These are phyloP conservation scores for Gnomoniopsis sp. DNA, from an alignment of 2,329 filamentous ascomycete species.

Conservation along the genomic window DNA sequence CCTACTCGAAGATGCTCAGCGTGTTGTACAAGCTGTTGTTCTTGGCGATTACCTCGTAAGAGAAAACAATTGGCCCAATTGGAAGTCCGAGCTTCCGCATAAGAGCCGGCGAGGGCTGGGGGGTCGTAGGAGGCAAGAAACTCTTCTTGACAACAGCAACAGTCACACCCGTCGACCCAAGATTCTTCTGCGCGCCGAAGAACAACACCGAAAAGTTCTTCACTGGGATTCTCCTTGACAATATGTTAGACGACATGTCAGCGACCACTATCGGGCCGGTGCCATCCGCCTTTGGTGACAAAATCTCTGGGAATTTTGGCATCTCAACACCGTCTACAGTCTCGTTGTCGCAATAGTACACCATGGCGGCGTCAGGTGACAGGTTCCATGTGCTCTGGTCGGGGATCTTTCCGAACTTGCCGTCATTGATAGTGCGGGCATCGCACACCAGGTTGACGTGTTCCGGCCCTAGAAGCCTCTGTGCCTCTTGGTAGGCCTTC, in stretches of 20 bases:
- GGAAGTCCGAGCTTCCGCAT: slow-evolving; percentile 73
- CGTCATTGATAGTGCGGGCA: slow-evolving; percentile 60
- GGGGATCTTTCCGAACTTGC: slow-evolving; percentile 85
- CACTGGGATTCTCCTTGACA: slow-evolving; percentile 74
- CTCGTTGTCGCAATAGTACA: slow-evolving; percentile 93
- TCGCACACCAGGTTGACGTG: slow-evolving; percentile 79
- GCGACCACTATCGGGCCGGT: slow-evolving; percentile 76
- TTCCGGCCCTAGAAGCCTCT: slow-evolving; percentile 71
- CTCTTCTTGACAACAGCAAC: slow-evolving; percentile 81
- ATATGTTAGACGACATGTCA: slow-evolving; percentile 94
- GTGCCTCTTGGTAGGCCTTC: slow-evolving; percentile 83
- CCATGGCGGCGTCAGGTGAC: slow-evolving; percentile 64
- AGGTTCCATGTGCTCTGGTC: slow-evolving; percentile 74
- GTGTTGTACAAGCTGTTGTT: slow-evolving; percentile 97
- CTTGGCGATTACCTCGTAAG: slow-evolving; percentile 82
- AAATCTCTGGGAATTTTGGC: slow-evolving; percentile 62
- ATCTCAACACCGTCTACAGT: slow-evolving; percentile 94
- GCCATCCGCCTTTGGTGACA: slow-evolving; percentile 56
- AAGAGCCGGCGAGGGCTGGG: slow-evolving; percentile 64
- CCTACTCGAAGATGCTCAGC: slow-evolving; percentile 81
- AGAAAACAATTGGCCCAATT: slow-evolving; percentile 73
- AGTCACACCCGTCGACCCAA: slow-evolving; percentile 81
- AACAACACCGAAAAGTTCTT: slow-evolving; percentile 81
- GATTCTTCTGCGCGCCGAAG: slow-evolving; percentile 93
- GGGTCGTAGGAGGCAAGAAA: slow-evolving; percentile 65